Conservation (phyloP, 176 grass and related monocot genomes). For the sorghum (Sorghum bicolor) region DNA sequence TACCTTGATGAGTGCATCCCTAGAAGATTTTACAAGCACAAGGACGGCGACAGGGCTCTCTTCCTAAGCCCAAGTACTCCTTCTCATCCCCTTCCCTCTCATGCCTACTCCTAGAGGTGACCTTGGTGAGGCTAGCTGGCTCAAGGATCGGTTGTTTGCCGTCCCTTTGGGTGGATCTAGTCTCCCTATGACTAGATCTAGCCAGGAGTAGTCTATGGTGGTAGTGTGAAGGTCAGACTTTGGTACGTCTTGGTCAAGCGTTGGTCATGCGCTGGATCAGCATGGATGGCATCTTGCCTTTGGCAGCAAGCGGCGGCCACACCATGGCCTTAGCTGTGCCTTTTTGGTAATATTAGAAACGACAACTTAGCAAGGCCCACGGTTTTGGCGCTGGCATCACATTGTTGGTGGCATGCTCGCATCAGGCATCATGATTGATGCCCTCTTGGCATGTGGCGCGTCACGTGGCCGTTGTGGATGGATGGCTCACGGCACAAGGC, state of each 20-base stretch:
- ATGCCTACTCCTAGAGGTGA: background rate
- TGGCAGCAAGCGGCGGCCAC: background rate
- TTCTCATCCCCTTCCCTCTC: background rate
- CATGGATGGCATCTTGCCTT: background rate
- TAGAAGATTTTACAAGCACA: background rate
- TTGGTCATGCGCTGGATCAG: background rate
- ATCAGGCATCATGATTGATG: background rate
- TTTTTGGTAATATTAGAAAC: background rate
- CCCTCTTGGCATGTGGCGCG: background rate
- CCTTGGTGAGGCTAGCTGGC: background rate
- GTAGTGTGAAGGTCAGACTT: background rate
- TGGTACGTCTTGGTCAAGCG: background rate
- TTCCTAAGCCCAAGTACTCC: background rate
- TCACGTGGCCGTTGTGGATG: background rate
- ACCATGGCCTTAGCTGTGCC: background rate
- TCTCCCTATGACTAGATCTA: background rate
- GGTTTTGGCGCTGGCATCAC: background rate
- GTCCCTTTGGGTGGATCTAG: background rate
- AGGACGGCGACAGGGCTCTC: background rate
- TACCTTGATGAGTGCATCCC: background rate
- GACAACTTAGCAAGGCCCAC: background rate
- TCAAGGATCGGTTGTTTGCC: background rate
- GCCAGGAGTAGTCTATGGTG: background rate
- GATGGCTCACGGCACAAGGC: background rate
- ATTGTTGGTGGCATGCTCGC: background rate